These are phyloP conservation scores for Morella rubra DNA, from an alignment of 306 rosid genomes.

Conservation along the genomic window DNA sequence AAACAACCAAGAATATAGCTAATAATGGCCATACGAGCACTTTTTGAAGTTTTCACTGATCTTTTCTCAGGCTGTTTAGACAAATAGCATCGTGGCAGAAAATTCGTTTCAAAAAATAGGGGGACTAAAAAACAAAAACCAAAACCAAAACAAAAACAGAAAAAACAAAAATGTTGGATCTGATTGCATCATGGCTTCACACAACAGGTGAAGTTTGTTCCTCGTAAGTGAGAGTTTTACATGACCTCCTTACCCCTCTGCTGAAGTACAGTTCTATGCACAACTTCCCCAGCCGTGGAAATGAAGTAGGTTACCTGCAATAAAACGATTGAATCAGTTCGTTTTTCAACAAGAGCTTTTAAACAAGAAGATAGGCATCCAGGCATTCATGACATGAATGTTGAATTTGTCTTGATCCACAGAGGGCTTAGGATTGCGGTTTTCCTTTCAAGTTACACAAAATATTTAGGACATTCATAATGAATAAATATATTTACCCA, in stretches of 20 bases:
- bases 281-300: conserved; percentile 36
- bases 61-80: too few species aligned
- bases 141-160: too few species aligned
- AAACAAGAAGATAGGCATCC: background rate
- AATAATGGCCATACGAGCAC: too few species aligned
- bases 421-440: background rate
- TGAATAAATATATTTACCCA: conserved; percentile 29
- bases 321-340: conserved; percentile 23
- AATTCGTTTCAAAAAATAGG: too few species aligned
- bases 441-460: conserved; percentile 2
- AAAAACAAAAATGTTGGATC: too few species aligned
- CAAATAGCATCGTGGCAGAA: too few species aligned
- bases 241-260: conserved; percentile 48
- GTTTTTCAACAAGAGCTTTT: conserved; percentile 11
- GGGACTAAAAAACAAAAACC: too few species aligned
- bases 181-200: conserved; percentile 3
- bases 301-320: conserved; percentile 50
- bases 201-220: conserved; percentile 2
- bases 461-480: background rate
- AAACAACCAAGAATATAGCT: too few species aligned
- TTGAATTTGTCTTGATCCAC: background rate
- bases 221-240: conserved; percentile 21
- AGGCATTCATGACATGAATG: background rate
- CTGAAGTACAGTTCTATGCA: conserved; percentile 38
- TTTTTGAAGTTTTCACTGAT: too few species aligned